Percentiles rank a stretch among this genome's conserved stretches.
Evolutionary conservation across 1,139 yeast genomes (phyloP).

Genomic region (Chernovozyma aurita): DNA sequence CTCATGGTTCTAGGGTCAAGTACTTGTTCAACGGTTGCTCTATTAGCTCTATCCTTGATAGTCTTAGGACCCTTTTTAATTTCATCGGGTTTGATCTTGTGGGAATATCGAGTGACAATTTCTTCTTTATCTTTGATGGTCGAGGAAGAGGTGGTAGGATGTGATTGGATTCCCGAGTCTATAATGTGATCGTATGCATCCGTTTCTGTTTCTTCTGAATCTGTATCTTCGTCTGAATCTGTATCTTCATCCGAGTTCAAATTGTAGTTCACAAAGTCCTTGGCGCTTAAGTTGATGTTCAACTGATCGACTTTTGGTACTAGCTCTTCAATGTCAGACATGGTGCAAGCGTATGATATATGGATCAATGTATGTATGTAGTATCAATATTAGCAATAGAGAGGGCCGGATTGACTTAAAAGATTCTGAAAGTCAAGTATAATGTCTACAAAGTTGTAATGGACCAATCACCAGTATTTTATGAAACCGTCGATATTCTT

Average conservation of each 20-base stretch:
- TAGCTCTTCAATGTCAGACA: background rate
- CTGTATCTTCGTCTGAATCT: constrained; percentile 6
- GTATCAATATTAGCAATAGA: no score
- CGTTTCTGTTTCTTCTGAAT: background rate
- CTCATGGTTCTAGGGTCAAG: constrained; percentile 89
- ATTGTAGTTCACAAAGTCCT: constrained; percentile 5
- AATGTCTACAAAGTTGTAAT: no score
- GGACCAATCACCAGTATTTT: no score
- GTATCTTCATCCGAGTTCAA: constrained; percentile 1
- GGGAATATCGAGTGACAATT: constrained; percentile 56
- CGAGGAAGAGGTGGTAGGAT: background rate
- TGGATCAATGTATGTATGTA: no score
- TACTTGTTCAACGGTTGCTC: constrained; percentile 97
- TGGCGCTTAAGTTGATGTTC: constrained; percentile 2
- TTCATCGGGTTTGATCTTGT: constrained; percentile 61
- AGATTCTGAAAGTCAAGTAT: no score
- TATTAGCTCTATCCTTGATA: constrained; percentile 77
- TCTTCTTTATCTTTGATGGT: constrained; percentile 48
- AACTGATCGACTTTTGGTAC: background rate
- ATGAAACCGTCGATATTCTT: no score
- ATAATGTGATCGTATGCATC: background rate
- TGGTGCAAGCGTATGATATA: no score
- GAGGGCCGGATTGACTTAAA: no score
- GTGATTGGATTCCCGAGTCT: background rate
- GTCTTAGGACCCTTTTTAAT: constrained; percentile 53